Percentiles rank a stretch among this genome's conserved stretches.
phyloP scores from a whole-genome alignment of 2,329 filamentous ascomycete species.

The Penicillium brevicompactum region DNA sequence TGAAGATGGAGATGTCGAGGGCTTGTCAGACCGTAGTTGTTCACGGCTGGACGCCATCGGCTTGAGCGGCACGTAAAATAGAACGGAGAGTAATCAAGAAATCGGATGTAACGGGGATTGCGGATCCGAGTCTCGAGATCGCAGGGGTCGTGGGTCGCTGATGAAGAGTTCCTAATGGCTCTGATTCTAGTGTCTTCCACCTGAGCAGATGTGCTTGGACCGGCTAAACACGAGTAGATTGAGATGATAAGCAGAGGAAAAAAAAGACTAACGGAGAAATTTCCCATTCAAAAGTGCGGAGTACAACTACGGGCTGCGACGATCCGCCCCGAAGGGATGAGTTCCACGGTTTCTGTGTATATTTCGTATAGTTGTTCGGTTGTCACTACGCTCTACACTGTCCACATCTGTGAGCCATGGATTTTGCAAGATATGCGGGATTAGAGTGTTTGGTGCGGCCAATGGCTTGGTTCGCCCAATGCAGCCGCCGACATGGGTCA shows the following conservation, averaged over 20 bases:
- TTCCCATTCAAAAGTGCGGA: not conserved
- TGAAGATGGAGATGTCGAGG: slow-evolving; percentile 16
- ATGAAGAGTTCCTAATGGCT: too few relatives aligned
- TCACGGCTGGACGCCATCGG: slow-evolving; percentile 25
- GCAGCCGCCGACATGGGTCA: not conserved
- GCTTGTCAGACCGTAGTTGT: slow-evolving; percentile 19
- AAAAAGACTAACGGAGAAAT: not conserved
- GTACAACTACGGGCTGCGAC: not conserved
- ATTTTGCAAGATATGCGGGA: not conserved
- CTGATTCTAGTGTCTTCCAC: slow-evolving; percentile 11
- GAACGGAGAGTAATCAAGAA: slow-evolving; percentile 14
- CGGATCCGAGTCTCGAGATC: slow-evolving; percentile 13
- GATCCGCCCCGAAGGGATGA: not conserved
- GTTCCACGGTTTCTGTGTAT: not conserved
- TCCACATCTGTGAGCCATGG: not conserved
- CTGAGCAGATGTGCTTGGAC: not conserved
- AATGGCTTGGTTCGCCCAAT: not conserved
- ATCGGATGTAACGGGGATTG: slow-evolving; percentile 36
- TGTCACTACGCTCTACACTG: too few relatives aligned
- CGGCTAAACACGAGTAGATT: slow-evolving; percentile 4
- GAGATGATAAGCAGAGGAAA: not conserved
- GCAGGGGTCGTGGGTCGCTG: slow-evolving; percentile 8
- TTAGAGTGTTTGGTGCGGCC: not conserved
- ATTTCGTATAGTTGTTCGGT: too few relatives aligned
- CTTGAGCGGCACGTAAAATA: slow-evolving; percentile 23